A percentile compares a stretch with the other conserved stretches of the same genome.
These are phyloP conservation scores for Ceratocystis ficicola DNA, from an alignment of 2,329 filamentous ascomycete species.

Conservation along the genomic window DNA sequence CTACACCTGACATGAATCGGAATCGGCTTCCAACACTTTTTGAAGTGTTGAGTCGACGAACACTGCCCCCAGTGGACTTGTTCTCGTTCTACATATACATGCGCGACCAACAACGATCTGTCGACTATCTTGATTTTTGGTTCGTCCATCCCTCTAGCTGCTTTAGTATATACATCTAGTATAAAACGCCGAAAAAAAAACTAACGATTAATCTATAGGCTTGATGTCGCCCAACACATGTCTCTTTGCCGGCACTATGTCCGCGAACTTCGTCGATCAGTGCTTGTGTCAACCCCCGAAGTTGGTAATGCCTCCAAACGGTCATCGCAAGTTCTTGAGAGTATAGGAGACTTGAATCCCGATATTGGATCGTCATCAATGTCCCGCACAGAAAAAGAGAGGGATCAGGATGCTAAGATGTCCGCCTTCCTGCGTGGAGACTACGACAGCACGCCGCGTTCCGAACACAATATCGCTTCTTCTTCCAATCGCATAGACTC, in stretches of 20 bases:
- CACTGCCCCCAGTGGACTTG: slow-evolving; percentile 87
- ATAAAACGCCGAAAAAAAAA: neutral
- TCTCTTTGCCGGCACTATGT: slow-evolving; percentile 95
- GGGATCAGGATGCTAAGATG: slow-evolving; percentile 75
- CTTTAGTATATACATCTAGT: neutral
- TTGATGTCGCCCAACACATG: slow-evolving; percentile 98
- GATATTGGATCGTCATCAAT: slow-evolving; percentile 48
- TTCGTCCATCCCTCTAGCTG: slow-evolving; percentile 34
- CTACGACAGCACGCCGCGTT: slow-evolving; percentile 25
- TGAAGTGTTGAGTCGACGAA: slow-evolving; percentile 86
- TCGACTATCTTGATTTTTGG: slow-evolving; percentile 98
- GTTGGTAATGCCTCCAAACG: slow-evolving; percentile 73
- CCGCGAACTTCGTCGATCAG: slow-evolving; percentile 81
- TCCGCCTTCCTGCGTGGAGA: slow-evolving; percentile 76
- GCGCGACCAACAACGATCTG: slow-evolving; percentile 93
- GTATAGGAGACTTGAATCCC: slow-evolving; percentile 53
- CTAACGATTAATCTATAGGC: slow-evolving; percentile 44
- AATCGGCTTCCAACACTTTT: slow-evolving; percentile 89
- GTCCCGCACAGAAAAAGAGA: slow-evolving; percentile 57
- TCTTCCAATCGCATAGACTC: slow-evolving; percentile 14
- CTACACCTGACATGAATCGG: slow-evolving; percentile 49
- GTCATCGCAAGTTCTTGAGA: slow-evolving; percentile 68
- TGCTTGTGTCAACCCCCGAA: slow-evolving; percentile 86
- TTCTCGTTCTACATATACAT: slow-evolving; percentile 99
- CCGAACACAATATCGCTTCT: slow-evolving; percentile 5